These are phyloP conservation scores for Neonothopanus nambi DNA, from an alignment of 1,284 basidiomycete species.

Conservation along the genomic window DNA sequence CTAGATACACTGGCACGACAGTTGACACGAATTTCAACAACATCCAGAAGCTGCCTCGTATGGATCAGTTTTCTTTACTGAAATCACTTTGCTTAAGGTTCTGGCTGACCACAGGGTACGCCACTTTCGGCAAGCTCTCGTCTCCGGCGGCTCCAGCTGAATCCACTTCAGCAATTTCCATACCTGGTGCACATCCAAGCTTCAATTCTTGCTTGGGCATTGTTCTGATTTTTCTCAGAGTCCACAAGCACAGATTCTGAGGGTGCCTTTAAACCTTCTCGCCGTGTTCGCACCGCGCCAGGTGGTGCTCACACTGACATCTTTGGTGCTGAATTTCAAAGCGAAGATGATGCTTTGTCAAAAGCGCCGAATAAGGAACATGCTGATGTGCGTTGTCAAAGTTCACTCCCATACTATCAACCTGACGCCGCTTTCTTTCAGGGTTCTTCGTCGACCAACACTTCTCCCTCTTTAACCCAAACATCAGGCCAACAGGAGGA, in stretches of 20 bases:
- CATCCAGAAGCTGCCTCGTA: conserved; percentile 71
- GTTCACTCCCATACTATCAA: not conserved
- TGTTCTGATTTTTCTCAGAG: conserved; percentile 2
- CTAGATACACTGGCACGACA: conserved; percentile 65
- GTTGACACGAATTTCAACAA: conserved; percentile 72
- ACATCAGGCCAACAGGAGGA: conserved; percentile 19
- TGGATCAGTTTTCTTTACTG: conserved; percentile 18
- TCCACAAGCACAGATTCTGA: conserved; percentile 15
- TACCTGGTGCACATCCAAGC: conserved; percentile 3
- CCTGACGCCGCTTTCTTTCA: not conserved
- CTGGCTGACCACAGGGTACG: conserved; percentile 45
- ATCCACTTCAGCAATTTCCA: conserved; percentile 5
- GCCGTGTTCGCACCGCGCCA: conserved; percentile 51
- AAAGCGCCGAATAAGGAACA: conserved; percentile 36
- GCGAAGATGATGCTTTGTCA: conserved; percentile 47
- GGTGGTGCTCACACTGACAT: conserved; percentile 50
- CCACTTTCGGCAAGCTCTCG: conserved; percentile 52
- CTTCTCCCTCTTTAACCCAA: conserved; percentile 8
- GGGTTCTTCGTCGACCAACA: not conserved
- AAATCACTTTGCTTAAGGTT: not conserved
- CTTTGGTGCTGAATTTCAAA: conserved; percentile 36
- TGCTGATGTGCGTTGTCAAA: not conserved
- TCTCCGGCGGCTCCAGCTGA: conserved; percentile 12
- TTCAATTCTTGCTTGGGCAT: not conserved
- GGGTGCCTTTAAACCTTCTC: conserved; percentile 45